Conservation (phyloP, 805 yeast species). For the Yamadazyma ubonensis region DNA sequence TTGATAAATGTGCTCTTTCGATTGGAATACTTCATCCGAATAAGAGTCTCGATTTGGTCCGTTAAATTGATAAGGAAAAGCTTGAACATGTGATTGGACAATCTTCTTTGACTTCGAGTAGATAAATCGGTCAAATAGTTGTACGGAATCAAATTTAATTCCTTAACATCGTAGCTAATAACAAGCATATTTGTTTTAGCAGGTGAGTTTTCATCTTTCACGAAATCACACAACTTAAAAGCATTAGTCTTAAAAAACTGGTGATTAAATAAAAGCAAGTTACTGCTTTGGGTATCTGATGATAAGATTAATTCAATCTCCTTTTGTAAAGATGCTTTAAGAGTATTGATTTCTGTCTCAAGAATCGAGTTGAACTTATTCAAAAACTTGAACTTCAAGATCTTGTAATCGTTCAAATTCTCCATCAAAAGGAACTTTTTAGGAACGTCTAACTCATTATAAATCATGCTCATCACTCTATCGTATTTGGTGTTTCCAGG, state of each 20-base stretch:
- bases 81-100: conserved; percentile 35
- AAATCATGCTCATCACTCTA: conserved; percentile 16
- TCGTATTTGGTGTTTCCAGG: conserved; percentile 5
- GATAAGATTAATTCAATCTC: conserved; percentile 29
- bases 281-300: conserved; percentile 19
- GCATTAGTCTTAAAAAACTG: conserved; percentile 31
- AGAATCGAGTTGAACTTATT: conserved; percentile 17
- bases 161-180: conserved; percentile 28
- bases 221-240: conserved; percentile 28
- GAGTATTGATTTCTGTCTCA: conserved; percentile 26
- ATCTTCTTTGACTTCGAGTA: conserved; percentile 12
- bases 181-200: conserved; percentile 14
- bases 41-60: conserved; percentile 37
- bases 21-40: conserved; percentile 35
- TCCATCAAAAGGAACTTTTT: conserved; percentile 27
- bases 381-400: conserved; percentile 18
- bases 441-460: conserved; percentile 24
- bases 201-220: conserved; percentile 7
- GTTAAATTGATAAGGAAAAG: conserved; percentile 36
- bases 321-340: conserved; percentile 29
- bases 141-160: conserved; percentile 36
- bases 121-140: conserved; percentile 22
- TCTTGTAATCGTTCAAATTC: conserved; percentile 28
- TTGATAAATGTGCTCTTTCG: conserved; percentile 31
- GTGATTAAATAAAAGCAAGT: conserved; percentile 22